A percentile compares a stretch with the other conserved stretches of the same genome.
Conservation (phyloP, 352 stramenopile genomes). For the Phytopythium cucurbitacearum region DNA sequence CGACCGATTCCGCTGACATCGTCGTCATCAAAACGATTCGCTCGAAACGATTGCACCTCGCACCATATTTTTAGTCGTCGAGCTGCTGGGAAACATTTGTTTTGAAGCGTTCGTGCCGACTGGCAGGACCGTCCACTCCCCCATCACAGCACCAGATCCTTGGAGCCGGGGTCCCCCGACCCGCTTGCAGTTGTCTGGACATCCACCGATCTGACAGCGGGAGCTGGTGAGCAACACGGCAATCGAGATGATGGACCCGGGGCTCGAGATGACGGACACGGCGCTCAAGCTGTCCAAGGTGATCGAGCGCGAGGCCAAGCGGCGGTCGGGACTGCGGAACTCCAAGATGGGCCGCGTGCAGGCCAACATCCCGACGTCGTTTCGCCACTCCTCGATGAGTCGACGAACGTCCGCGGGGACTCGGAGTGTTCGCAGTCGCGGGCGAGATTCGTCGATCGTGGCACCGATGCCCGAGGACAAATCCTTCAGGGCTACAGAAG, state of each 20-base stretch:
- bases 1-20: too few relatives aligned
- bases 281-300: constrained; percentile 61
- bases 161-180: too few relatives aligned
- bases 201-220: too few relatives aligned
- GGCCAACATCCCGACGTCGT: constrained; percentile 21
- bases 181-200: too few relatives aligned
- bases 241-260: background rate
- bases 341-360: constrained; percentile 30
- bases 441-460: constrained; percentile 14
- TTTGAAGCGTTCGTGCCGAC: too few relatives aligned
- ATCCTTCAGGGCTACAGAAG: background rate
- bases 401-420: constrained; percentile 3
- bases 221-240: background rate
- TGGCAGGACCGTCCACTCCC: too few relatives aligned
- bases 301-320: constrained; percentile 58
- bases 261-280: constrained; percentile 43
- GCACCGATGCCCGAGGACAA: constrained; percentile 20
- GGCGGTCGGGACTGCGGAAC: constrained; percentile 26
- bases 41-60: too few relatives aligned
- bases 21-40: too few relatives aligned
- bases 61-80: too few relatives aligned
- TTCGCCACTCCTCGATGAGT: constrained; percentile 15
- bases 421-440: constrained; percentile 12
- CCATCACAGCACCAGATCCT: background rate
- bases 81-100: too few relatives aligned